These are phyloP conservation scores for Boletus subcaerulescens DNA, from an alignment of 768 basidiomycete species.

Conservation along the genomic window DNA sequence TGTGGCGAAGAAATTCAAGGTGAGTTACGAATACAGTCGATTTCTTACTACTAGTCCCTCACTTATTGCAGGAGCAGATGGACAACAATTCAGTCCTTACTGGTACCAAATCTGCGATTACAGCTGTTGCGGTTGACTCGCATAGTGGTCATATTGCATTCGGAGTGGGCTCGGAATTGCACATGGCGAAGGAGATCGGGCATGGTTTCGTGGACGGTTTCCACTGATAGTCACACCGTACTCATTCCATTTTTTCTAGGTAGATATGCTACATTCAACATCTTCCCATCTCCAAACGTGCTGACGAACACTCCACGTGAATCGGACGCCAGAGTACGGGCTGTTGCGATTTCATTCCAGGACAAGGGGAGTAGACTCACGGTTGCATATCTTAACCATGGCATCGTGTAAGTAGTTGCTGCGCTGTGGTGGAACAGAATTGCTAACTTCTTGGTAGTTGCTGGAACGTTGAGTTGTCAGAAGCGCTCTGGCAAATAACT, in stretches of 20 bases:
- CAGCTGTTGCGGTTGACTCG: not conserved
- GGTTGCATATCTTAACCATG: not conserved
- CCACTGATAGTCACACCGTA: not conserved
- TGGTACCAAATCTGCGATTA: not conserved
- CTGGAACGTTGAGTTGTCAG: not conserved
- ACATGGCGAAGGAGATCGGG: not conserved
- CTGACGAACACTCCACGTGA: not conserved
- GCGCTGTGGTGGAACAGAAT: not conserved
- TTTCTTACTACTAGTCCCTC: not conserved
- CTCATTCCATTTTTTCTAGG: not conserved
- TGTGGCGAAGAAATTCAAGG: not conserved
- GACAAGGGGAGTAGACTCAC: not conserved
- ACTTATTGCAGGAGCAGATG: not conserved
- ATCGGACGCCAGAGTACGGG: not conserved
- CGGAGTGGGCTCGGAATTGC: not conserved
- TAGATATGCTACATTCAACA: not conserved
- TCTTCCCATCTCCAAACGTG: not conserved
- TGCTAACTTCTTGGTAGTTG: not conserved
- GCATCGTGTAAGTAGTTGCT: not conserved
- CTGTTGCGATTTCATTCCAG: not conserved
- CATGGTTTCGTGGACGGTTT: not conserved
- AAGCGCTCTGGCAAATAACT: not conserved
- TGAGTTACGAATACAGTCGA: not conserved
- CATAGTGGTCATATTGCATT: not conserved
- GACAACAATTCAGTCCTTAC: not conserved